These are phyloP conservation scores for Penicillium glabrum DNA, from an alignment of 2,329 filamentous ascomycete genomes.

Conservation along the genomic window DNA sequence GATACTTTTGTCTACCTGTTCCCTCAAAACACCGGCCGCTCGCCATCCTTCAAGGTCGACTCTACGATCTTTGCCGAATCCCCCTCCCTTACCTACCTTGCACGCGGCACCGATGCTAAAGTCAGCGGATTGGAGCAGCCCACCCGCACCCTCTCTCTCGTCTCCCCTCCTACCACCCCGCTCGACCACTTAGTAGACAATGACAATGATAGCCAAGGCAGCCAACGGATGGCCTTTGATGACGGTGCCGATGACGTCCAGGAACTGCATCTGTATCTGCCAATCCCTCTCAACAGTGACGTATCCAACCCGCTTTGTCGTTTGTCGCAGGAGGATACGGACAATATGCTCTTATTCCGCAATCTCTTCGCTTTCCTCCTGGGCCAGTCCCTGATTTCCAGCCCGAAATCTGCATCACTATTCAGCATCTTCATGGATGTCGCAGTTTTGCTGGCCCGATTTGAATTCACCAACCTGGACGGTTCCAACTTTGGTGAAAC, in stretches of 20 bases:
- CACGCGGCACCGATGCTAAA: conserved; percentile 53
- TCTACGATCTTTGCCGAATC: conserved; percentile 60
- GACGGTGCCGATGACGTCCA: conserved; percentile 44
- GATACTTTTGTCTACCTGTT: conserved; percentile 65
- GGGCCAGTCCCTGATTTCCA: conserved; percentile 62
- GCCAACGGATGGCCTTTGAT: conserved; percentile 49
- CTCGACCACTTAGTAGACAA: conserved; percentile 34
- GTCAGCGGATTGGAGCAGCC: conserved; percentile 36
- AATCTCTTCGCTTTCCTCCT: conserved; percentile 65
- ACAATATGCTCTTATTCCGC: conserved; percentile 59
- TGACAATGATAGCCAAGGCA: conserved; percentile 47
- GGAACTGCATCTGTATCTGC: conserved; percentile 58
- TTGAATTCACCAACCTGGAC: conserved; percentile 62
- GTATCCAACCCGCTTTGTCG: conserved; percentile 34
- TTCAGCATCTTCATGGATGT: conserved; percentile 64
- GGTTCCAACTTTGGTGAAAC: conserved; percentile 65
- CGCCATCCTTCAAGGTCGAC: conserved; percentile 62
- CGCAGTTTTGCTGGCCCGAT: conserved; percentile 56
- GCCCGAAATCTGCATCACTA: conserved; percentile 53
- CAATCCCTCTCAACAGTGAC: conserved; percentile 57
- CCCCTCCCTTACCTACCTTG: conserved; percentile 54
- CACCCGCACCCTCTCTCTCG: conserved; percentile 31
- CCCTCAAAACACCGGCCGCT: conserved; percentile 55
- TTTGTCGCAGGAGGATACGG: conserved; percentile 50
- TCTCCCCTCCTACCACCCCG: conserved; percentile 32